Percentiles rank a stretch among this genome's conserved stretches.
phyloP scores from a whole-genome alignment of 192 early-diverging fungal species.

The Chytriomyces hyalinus region DNA sequence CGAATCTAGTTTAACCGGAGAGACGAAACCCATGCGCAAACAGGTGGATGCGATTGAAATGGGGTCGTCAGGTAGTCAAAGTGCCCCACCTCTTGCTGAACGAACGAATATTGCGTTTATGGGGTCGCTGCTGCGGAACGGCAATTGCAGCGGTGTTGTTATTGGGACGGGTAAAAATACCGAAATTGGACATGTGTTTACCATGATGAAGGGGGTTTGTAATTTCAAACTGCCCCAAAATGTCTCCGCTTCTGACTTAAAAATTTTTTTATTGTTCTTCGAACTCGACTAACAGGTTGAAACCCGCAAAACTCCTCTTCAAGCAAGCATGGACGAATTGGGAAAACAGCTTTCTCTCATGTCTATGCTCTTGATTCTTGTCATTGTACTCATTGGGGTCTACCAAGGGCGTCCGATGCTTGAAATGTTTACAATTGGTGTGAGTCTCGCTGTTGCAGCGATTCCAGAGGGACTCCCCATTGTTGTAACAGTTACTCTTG shows the following conservation, averaged over 20 bases:
- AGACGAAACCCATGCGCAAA: slow-evolving; percentile 82
- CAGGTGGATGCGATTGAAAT: slow-evolving; percentile 59
- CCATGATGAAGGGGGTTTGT: slow-evolving; percentile 86
- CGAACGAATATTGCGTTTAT: slow-evolving; percentile 91
- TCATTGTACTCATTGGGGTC: slow-evolving; percentile 85
- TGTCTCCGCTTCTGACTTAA: too few species aligned
- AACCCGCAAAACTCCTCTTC: slow-evolving; percentile 87
- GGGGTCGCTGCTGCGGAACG: slow-evolving; percentile 90
- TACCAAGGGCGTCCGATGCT: slow-evolving; percentile 87
- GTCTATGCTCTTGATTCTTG: slow-evolving; percentile 85
- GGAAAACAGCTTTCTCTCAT: slow-evolving; percentile 82
- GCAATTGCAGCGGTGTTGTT: slow-evolving; percentile 87
- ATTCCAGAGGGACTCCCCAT: slow-evolving; percentile 98
- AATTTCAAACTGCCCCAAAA: too few species aligned
- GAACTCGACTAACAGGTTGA: slow-evolving; percentile 61
- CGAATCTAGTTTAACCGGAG: slow-evolving; percentile 88
- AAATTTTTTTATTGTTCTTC: neutral
- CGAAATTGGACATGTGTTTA: slow-evolving; percentile 94
- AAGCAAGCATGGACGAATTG: slow-evolving; percentile 93
- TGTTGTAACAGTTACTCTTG: slow-evolving; percentile 95
- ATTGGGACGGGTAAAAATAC: slow-evolving; percentile 87
- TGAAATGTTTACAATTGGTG: slow-evolving; percentile 96
- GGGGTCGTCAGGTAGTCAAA: neutral
- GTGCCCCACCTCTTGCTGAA: slow-evolving; percentile 61
- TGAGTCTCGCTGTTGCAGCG: slow-evolving; percentile 94